A percentile compares a stretch with the other conserved stretches of the same genome.
phyloP scores from a whole-genome alignment of 768 basidiomycete genomes.

The Daedalea quercina region DNA sequence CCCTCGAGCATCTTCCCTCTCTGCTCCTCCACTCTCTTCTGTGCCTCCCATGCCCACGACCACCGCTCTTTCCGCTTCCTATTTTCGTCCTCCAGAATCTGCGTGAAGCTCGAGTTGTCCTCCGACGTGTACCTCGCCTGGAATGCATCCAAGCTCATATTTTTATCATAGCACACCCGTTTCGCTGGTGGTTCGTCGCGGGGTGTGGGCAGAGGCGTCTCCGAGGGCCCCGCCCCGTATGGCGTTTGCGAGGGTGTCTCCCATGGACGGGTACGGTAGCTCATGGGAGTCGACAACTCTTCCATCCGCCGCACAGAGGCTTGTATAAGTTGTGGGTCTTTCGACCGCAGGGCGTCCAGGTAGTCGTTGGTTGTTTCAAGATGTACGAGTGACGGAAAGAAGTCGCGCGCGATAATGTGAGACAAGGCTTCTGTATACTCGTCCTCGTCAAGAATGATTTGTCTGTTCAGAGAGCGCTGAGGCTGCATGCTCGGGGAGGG shows the following conservation, averaged over 20 bases:
- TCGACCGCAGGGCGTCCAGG: conserved; percentile 69
- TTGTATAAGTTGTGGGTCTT: conserved; percentile 71
- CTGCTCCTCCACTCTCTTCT: conserved; percentile 68
- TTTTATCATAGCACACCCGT: conserved; percentile 50
- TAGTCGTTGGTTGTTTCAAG: conserved; percentile 86
- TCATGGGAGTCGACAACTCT: conserved; percentile 50
- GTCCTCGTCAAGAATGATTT: conserved; percentile 81
- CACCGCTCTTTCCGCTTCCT: conserved; percentile 69
- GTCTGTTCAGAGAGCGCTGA: conserved; percentile 58
- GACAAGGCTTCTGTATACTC: conserved; percentile 90
- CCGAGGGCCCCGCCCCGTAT: conserved; percentile 47
- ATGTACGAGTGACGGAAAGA: conserved; percentile 91
- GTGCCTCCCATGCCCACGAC: conserved; percentile 94
- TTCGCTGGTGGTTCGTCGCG: conserved; percentile 42
- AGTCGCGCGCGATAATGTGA: conserved; percentile 92
- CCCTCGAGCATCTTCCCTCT: conserved; percentile 58
- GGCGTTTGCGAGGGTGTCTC: conserved; percentile 61
- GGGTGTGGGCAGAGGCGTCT: conserved; percentile 51
- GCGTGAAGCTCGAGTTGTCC: conserved; percentile 94
- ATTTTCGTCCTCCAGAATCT: conserved; percentile 90
- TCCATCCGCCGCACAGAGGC: conserved; percentile 71
- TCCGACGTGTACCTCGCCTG: conserved; percentile 93
- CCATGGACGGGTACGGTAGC: conserved; percentile 26
- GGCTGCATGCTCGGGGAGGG: conserved; percentile 21
- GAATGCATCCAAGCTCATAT: conserved; percentile 75